A percentile compares a stretch with the other conserved stretches of the same genome.
Evolutionary conservation across 176 grass and related monocot genomes (phyloP).

Genomic region (Aegilops umbellulata): DNA sequence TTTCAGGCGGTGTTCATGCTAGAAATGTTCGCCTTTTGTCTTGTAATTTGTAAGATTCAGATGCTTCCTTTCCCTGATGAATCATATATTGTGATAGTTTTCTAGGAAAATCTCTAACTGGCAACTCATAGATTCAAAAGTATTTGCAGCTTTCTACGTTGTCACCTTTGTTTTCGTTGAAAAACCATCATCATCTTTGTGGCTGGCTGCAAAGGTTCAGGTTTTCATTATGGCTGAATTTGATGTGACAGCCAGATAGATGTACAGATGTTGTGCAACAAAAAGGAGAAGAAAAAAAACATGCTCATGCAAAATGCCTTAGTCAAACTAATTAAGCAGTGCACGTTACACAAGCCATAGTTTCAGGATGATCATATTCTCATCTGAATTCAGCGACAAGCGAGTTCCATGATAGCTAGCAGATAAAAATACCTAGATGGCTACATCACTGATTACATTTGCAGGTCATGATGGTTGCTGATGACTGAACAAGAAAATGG

Average conservation of each 20-base stretch:
- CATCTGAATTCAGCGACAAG: neutral
- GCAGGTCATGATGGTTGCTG: neutral
- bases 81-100: neutral
- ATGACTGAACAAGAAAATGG: neutral
- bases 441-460: neutral
- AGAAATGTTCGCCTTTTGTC: neutral
- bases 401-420: neutral
- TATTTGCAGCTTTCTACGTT: neutral
- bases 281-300: too few species aligned
- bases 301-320: neutral
- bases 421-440: neutral
- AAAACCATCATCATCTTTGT: neutral
- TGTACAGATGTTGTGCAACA: neutral
- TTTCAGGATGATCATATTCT: neutral
- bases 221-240: neutral
- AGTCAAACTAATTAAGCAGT: neutral
- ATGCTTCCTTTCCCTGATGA: neutral
- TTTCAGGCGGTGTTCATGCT: neutral
- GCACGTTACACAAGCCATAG: neutral
- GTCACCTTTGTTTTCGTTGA: neutral
- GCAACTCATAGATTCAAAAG: neutral
- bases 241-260: neutral
- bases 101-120: neutral
- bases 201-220: neutral
- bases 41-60: neutral